Conservation (phyloP, 2,329 filamentous ascomycete genomes). For the Fusarium tuaranense region DNA sequence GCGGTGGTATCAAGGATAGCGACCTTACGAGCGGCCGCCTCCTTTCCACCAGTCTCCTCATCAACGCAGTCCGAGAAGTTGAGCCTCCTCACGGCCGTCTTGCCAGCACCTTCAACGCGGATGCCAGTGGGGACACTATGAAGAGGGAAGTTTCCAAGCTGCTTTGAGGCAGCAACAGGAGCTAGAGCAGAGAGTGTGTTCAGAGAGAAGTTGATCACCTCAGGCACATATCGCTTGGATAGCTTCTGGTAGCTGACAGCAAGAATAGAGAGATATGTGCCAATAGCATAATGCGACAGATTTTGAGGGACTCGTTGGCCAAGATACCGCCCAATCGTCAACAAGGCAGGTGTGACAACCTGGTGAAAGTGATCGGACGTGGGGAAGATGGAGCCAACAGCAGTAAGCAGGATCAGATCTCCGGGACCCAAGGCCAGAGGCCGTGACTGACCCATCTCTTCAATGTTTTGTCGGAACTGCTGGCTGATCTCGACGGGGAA, state of each 20-base stretch:
- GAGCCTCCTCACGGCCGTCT: conserved; percentile 62
- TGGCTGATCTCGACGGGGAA: conserved; percentile 83
- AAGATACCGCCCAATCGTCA: conserved; percentile 86
- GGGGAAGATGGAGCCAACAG: conserved; percentile 86
- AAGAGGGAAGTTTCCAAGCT: conserved; percentile 69
- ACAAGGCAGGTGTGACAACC: conserved; percentile 89
- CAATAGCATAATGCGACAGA: conserved; percentile 76
- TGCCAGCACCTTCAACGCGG: conserved; percentile 60
- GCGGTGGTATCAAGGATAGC: conserved; percentile 73
- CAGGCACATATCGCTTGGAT: conserved; percentile 89
- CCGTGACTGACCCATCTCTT: conserved; percentile 62
- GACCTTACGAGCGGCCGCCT: conserved; percentile 59
- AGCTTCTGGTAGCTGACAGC: conserved; percentile 85
- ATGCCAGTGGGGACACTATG: conserved; percentile 66
- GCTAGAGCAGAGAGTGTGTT: conserved; percentile 78
- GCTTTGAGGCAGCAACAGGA: conserved; percentile 61
- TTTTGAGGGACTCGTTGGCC: conserved; percentile 78
- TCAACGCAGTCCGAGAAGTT: conserved; percentile 68
- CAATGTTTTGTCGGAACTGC: conserved; percentile 81
- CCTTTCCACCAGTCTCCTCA: conserved; percentile 48
- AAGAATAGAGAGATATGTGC: conserved; percentile 83
- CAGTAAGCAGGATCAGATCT: conserved; percentile 86
- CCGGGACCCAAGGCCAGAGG: conserved; percentile 69
- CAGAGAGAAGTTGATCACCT: conserved; percentile 83
- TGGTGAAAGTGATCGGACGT: conserved; percentile 98